Base-by-base conservation (phyloP, 2,329 filamentous ascomycete genomes). In the Aureobasidium sp. region DNA sequence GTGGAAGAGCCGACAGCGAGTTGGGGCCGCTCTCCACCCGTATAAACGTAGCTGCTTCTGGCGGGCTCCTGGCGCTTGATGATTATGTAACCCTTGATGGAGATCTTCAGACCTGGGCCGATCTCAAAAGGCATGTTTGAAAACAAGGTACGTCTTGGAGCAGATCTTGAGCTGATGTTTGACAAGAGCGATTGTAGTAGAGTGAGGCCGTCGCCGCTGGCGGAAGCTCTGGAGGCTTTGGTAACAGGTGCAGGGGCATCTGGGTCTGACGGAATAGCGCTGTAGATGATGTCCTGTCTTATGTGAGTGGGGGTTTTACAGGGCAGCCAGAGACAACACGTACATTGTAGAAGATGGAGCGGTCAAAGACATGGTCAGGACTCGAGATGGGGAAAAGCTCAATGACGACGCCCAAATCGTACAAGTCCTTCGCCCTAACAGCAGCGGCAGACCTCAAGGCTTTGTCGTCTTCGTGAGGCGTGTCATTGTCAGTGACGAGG, bases 401-500 rank as follows among this genome's bases (percentile, higher is more conserved):
- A 62, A 99, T 95, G 0, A 84, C 84, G 31, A 96, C 91, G 4
- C 92, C 91, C 29, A 97, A 78, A 70, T 99, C 94, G 70, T 96
- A 97, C 23, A 99, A 74, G 75, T 99, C 94, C 71, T 96, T 95
- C 29, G 94, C 94, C 57, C 92, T 84, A 5, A 94, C 90, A 7
- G 89, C 86, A 4, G 94, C 90, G 37, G 88, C 84, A 15, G 88
- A 87, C 57, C 87, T 85, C 31, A 87, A 79, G 8, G 81, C 78
- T 73, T 92, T 94, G 70, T 89, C 86, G 19, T 82, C 79, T 0
- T 78, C 76, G 70, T 95, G 89, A 4, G 94, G 94, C 65, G 91
- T 82, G 71, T 97, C 94, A 65, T 95, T 90, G 72, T 97, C 91
- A 0, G 94, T 97, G 60, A 99, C 90, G 64, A 99, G 84, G 74